Evolutionary conservation across 108 stramenopile genomes (phyloP).

Genomic region (Stephanodiscus minutulus): DNA sequence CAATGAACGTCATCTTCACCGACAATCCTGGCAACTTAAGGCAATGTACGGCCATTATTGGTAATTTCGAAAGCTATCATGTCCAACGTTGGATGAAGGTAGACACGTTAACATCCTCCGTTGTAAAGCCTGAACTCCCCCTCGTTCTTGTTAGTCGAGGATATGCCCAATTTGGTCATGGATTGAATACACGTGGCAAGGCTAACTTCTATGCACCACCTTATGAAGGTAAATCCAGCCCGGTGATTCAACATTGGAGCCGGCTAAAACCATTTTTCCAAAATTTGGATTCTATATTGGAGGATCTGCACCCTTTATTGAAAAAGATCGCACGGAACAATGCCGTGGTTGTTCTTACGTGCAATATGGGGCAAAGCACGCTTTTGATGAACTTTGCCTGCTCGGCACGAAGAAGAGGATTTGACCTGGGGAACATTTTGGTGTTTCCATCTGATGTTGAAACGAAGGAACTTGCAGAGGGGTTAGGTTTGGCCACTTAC

Average conservation of each 20-base stretch:
- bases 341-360: constrained; percentile 54
- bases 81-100: constrained; percentile 75
- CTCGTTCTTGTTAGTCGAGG: constrained; percentile 55
- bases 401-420: constrained; percentile 51
- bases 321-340: constrained; percentile 53
- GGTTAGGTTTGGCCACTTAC: constrained; percentile 69
- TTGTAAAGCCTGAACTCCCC: constrained; percentile 43
- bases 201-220: background rate
- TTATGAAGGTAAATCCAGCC: constrained; percentile 23
- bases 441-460: constrained; percentile 82
- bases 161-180: constrained; percentile 1
- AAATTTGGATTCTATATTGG: constrained; percentile 43
- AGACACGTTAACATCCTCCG: constrained; percentile 9
- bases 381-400: constrained; percentile 64
- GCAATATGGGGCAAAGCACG: constrained; percentile 54
- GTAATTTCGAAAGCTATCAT: constrained; percentile 80
- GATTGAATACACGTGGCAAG: background rate
- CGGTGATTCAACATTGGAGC: constrained; percentile 47
- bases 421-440: constrained; percentile 59
- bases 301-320: constrained; percentile 49
- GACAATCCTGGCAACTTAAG: constrained; percentile 32
- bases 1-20: constrained; percentile 68
- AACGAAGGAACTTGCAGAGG: constrained; percentile 71
- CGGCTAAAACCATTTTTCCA: constrained; percentile 51
- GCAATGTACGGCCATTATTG: constrained; percentile 75